Percentiles rank a stretch among this genome's conserved stretches.
phyloP scores from a whole-genome alignment of 176 grass and related monocot genomes.

The Carex scoparia region DNA sequence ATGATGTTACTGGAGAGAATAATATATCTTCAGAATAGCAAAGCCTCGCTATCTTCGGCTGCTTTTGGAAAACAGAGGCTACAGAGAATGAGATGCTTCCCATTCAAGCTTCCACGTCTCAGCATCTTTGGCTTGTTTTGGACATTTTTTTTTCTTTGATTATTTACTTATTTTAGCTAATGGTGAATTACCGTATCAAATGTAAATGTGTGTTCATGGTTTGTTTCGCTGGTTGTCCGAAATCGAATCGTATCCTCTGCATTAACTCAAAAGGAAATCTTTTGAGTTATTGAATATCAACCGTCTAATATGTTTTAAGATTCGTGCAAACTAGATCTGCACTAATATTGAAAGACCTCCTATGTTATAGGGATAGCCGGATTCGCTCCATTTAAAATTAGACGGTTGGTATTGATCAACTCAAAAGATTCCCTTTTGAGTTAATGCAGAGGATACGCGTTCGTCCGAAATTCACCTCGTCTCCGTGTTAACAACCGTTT shows the following conservation, averaged over 20 bases:
- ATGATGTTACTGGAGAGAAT: not conserved
- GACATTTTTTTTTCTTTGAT: not conserved
- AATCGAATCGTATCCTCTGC: too few species aligned
- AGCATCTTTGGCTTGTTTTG: not conserved
- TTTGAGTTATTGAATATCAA: too few species aligned
- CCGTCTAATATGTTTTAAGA: too few species aligned
- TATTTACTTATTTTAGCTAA: not conserved
- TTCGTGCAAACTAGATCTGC: too few species aligned
- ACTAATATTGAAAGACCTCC: too few species aligned
- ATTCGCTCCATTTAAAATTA: too few species aligned
- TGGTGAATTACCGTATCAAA: too few species aligned
- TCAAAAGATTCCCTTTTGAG: too few species aligned
- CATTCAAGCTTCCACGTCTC: conserved; percentile 4
- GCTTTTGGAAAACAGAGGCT: not conserved
- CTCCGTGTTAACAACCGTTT: not conserved
- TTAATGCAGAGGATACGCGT: too few species aligned
- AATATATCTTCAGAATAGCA: not conserved
- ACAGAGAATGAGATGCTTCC: not conserved
- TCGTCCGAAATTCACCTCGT: not conserved
- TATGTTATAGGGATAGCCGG: too few species aligned
- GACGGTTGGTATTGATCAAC: too few species aligned
- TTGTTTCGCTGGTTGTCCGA: not conserved
- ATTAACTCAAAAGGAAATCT: too few species aligned
- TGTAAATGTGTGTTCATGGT: not conserved
- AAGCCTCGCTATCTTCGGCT: not conserved